A percentile compares a stretch with the other conserved stretches of the same genome.
Evolutionary conservation across 2,329 filamentous ascomycete genomes (phyloP).

Genomic region (Colletotrichum sansevieriae): DNA sequence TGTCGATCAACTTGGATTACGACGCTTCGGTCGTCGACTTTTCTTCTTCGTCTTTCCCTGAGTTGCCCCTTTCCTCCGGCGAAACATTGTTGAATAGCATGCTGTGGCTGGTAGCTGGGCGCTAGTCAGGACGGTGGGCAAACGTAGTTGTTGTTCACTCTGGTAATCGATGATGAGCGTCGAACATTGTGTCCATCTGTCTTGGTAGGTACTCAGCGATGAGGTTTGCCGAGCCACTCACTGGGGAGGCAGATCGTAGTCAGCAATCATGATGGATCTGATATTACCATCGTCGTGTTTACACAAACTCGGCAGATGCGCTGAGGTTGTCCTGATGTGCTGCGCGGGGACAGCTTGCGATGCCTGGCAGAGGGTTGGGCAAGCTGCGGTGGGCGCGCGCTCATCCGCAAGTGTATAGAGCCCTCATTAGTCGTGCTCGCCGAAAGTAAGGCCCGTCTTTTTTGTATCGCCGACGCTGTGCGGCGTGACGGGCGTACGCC

Average conservation of each 20-base stretch:
- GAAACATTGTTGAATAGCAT: conserved; percentile 1
- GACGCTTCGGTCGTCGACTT: neutral
- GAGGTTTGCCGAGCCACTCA: neutral
- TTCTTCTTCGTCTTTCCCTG: neutral
- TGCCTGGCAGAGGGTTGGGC: no score
- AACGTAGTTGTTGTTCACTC: neutral
- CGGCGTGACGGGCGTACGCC: neutral
- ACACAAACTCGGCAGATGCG: neutral
- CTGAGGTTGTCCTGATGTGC: neutral
- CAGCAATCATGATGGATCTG: no score
- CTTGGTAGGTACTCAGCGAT: neutral
- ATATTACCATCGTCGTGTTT: no score
- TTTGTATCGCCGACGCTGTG: conserved; percentile 15
- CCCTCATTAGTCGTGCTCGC: conserved; percentile 22
- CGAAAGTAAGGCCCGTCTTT: conserved; percentile 15
- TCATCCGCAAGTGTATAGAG: neutral
- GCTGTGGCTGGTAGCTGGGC: neutral
- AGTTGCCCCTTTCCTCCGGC: conserved; percentile 12
- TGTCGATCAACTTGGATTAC: neutral
- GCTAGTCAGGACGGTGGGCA: neutral
- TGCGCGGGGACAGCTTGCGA: neutral
- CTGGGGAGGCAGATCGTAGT: no score
- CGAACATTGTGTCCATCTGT: neutral
- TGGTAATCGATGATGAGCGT: neutral
- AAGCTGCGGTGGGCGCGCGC: neutral